Evolutionary conservation across 306 rosid genomes (phyloP), one percentile per base, ranked within the genome.

Genomic region (Acmispon strigosus): DNA sequence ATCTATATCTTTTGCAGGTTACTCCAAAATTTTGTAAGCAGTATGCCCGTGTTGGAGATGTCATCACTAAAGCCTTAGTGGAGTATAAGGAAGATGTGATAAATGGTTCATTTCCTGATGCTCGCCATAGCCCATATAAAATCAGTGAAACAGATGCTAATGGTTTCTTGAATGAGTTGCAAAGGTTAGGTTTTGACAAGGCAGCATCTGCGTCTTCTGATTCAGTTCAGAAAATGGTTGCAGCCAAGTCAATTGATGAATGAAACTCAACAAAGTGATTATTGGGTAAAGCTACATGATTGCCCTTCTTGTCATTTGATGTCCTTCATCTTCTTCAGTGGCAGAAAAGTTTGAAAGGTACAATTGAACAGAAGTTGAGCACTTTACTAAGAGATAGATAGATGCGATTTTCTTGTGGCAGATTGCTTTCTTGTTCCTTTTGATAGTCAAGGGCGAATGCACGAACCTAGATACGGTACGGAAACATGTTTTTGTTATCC

Each of bases 21-120:
- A 89, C 98, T 44, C 98, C 98, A 3, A 94, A 89, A 70, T 94
- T 94, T 60, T 94, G 97, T 56, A 89, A 94, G 93, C 96, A 90
- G 29, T 94, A 41, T 75, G 95, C 91, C 0, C 69, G 32, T 10
- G 88, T 89, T 6, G 97, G 97, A 74, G 89, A 87, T 44, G 81
- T 84, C 54, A 85, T 94, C 81, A 89, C 84, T 64, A 84, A 82
- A 74, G 98, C 89, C 15, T 77, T 90, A 11, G 37, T 69, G 20
- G 88, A 87, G 43, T 90, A 90, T 74, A 94, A 81, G 75, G 96
- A 87, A 81, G 96, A 94, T 16, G 98, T 94, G 59, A 71, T 10
- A 1, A 84, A 57, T 6, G 87, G 96, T 71, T 78, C 90, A 13
- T 94, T 94, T 78, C 98, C 98, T 1, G 89, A 90, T 48, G 82